Evolutionary conservation across 2,329 filamentous ascomycete species (phyloP), one percentile per base, ranked within the genome.

Genomic region (Capronia epimyces): DNA sequence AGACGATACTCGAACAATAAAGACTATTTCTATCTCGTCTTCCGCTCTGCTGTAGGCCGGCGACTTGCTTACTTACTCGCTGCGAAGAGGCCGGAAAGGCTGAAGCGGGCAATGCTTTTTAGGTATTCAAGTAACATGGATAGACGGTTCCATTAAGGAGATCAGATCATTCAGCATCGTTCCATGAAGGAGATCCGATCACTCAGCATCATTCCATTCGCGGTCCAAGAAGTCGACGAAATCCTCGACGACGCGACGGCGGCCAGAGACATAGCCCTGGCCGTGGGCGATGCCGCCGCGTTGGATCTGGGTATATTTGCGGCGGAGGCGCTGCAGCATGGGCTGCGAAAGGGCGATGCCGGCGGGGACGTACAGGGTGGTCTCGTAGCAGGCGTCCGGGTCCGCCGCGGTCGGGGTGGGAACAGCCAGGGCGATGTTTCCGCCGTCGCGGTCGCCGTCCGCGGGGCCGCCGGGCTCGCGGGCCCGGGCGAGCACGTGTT

Each of bases 221-320:
- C 64, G 66, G 61, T 73, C 73, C 54, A 75, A 58, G 60, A 73
- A 74, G 47, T 67, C 62, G 48, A 73, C 69, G 67, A 75, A 75
- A 5, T 70, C 70, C 63, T 71, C 69, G 1, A 64, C 65, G 12
- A 72, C 63, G 53, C 70, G 67, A 41, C 58, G 45, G 12, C 56
- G 57, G 45, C 73, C 54, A 7, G 60, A 60, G 8, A 67, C 65
- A 43, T 65, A 62, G 1, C 61, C 65, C 25, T 63, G 60, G 20
- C 66, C 66, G 60, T 71, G 66, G 7, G 66, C 60, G 44, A 62
- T 60, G 9, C 56, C 52, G 7, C 56, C 58, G 2, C 72, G 60
- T 52, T 75, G 73, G 52, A 74, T 64, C 52, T 70, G 66, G 34
- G 74, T 72, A 67, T 71, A 75, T 61, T 73, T 72, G 47, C 72